These are phyloP conservation scores for Capsella rubella DNA, from an alignment of 441 rosid species.

Conservation along the genomic window DNA sequence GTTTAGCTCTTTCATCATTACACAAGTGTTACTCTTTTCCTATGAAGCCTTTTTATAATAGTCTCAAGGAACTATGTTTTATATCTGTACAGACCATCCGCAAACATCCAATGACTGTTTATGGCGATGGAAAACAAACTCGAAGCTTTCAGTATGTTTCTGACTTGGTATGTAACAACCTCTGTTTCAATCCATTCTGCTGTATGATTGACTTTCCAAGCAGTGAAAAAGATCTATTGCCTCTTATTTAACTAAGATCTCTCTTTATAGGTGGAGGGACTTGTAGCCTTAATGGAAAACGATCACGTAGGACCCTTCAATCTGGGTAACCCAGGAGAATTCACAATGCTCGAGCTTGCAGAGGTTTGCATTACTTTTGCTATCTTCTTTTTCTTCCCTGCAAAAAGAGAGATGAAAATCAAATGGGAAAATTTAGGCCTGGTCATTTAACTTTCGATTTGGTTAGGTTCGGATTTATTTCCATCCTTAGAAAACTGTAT, in stretches of 20 bases:
- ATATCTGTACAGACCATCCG: slow-evolving; percentile 74
- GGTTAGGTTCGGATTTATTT: neutral
- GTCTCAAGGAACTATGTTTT: slow-evolving; percentile 7
- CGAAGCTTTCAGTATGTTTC: slow-evolving; percentile 98
- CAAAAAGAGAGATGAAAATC: slow-evolving; percentile 9
- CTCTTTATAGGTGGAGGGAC: slow-evolving; percentile 82
- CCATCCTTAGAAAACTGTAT: neutral
- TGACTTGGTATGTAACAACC: slow-evolving; percentile 68
- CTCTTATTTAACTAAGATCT: slow-evolving; percentile 1
- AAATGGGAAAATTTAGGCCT: neutral
- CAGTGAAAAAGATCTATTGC: neutral
- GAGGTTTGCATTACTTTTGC: slow-evolving; percentile 61
- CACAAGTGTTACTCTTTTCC: slow-evolving; percentile 3
- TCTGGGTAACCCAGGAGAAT: slow-evolving; percentile 98
- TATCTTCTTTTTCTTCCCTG: neutral
- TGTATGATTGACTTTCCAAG: slow-evolving; percentile 12
- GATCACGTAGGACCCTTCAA: slow-evolving; percentile 98
- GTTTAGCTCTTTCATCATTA: slow-evolving; percentile 49
- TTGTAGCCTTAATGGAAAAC: slow-evolving; percentile 89
- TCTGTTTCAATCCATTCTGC: slow-evolving; percentile 9
- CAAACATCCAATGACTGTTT: slow-evolving; percentile 91
- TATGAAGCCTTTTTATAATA: neutral
- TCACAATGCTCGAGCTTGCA: slow-evolving; percentile 97
- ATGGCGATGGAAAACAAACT: slow-evolving; percentile 99
- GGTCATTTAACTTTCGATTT: neutral